phyloP scores from a whole-genome alignment of 1,139 yeast genomes.

The Arxiozyma heterogenica region DNA sequence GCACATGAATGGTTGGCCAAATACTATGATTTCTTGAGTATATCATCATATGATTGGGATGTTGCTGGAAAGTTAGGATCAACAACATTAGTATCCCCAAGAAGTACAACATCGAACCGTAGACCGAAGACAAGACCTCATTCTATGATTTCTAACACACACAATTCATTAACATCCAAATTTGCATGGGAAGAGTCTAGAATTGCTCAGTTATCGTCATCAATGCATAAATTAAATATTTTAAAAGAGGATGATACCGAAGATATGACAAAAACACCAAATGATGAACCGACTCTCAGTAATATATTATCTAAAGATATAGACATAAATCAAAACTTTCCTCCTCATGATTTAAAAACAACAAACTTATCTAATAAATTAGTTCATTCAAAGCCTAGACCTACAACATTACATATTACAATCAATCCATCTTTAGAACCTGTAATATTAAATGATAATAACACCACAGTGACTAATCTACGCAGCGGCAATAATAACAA shows the following conservation, averaged over 20 bases:
- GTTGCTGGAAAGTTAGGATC: constrained; percentile 17
- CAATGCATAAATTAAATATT: constrained; percentile 1
- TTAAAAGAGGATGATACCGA: not conserved
- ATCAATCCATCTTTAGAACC: not conserved
- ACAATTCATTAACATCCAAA: not conserved
- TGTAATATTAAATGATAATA: not conserved
- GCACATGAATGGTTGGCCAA: constrained; percentile 82
- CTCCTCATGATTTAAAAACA: not conserved
- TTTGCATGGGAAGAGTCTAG: not conserved
- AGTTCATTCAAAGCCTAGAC: constrained; percentile 5
- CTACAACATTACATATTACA: constrained; percentile 6
- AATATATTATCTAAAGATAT: not conserved
- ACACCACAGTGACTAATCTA: not conserved
- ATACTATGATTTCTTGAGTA: constrained; percentile 70
- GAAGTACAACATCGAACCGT: constrained; percentile 16
- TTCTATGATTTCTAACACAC: constrained; percentile 1
- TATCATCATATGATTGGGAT: constrained; percentile 90
- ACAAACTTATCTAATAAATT: not conserved
- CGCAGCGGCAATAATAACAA: not conserved
- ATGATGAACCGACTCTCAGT: not conserved
- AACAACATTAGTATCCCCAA: constrained; percentile 26
- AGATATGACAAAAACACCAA: not conserved
- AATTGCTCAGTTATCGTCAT: not conserved
- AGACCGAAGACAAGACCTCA: not conserved
- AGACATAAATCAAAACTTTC: not conserved